Conservation (phyloP, 2,329 filamentous ascomycete species). For the Thelonectria rubi region DNA sequence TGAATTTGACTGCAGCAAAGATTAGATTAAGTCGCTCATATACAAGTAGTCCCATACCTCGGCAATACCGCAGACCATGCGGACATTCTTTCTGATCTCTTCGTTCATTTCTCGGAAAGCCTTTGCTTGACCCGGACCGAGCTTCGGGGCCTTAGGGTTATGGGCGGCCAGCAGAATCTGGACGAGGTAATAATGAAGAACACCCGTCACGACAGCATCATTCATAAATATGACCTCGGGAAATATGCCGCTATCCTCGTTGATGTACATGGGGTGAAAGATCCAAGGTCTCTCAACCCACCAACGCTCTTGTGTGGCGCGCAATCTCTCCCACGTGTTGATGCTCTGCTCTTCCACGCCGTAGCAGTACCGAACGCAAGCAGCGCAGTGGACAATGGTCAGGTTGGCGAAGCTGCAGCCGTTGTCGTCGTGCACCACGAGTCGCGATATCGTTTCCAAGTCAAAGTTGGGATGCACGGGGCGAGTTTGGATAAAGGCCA, state of each 20-base stretch:
- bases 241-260: conserved; percentile 27
- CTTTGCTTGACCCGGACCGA: conserved; percentile 40
- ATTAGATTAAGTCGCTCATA: background rate
- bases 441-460: conserved; percentile 33
- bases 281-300: conserved; percentile 43
- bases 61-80: conserved; percentile 42
- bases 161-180: conserved; percentile 42
- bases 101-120: conserved; percentile 40
- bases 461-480: conserved; percentile 42
- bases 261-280: conserved; percentile 41
- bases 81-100: conserved; percentile 43
- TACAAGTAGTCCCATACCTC: conserved; percentile 29
- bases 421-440: conserved; percentile 36
- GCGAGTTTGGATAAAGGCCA: conserved; percentile 44
- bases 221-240: conserved; percentile 41
- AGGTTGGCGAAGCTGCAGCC: conserved; percentile 42
- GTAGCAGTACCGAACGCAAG: conserved; percentile 43
- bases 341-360: conserved; percentile 41
- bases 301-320: conserved; percentile 40
- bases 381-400: conserved; percentile 42
- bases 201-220: conserved; percentile 41
- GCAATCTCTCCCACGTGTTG: conserved; percentile 33
- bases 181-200: conserved; percentile 43
- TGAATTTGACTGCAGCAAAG: conserved; percentile 33
- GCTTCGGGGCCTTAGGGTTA: conserved; percentile 40